Percentiles rank a stretch among this genome's conserved stretches.
Evolutionary conservation across 2,329 filamentous ascomycete species (phyloP).

Genomic region (Trichoderma oligosporum): DNA sequence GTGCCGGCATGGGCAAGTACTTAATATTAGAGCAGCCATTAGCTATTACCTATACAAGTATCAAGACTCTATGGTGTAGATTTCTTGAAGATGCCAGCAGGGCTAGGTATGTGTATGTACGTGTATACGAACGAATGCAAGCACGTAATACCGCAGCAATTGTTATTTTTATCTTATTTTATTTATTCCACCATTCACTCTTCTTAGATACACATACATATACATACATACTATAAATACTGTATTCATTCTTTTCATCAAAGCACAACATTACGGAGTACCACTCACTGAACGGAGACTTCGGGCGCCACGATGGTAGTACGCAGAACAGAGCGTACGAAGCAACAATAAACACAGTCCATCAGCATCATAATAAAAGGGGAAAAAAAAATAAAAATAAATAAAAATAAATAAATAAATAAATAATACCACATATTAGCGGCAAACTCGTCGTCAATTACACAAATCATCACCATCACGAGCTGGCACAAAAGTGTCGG

Average conservation of each 20-base stretch:
- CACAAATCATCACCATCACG: not conserved
- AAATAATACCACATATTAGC: too few species aligned
- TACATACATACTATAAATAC: too few species aligned
- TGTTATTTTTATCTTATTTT: not conserved
- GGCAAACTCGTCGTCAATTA: not conserved
- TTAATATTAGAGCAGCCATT: too few species aligned
- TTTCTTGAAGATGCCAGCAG: too few species aligned
- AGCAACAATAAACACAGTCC: not conserved
- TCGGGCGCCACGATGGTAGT: not conserved
- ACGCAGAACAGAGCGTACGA: not conserved
- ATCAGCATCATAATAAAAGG: not conserved
- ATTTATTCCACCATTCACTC: too few species aligned
- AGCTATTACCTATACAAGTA: too few species aligned
- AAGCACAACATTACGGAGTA: not conserved
- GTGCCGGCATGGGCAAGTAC: not conserved
- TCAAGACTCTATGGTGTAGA: too few species aligned
- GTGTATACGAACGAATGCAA: not conserved
- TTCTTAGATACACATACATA: too few species aligned
- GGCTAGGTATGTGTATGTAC: too few species aligned
- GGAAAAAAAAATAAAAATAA: not conserved
- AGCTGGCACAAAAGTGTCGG: slow-evolving; percentile 1
- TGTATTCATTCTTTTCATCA: not conserved
- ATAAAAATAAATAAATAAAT: not conserved
- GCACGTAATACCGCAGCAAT: not conserved
- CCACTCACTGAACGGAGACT: not conserved